Evolutionary conservation across 768 basidiomycete species (phyloP).

Genomic region (Termitomyces sp.): DNA sequence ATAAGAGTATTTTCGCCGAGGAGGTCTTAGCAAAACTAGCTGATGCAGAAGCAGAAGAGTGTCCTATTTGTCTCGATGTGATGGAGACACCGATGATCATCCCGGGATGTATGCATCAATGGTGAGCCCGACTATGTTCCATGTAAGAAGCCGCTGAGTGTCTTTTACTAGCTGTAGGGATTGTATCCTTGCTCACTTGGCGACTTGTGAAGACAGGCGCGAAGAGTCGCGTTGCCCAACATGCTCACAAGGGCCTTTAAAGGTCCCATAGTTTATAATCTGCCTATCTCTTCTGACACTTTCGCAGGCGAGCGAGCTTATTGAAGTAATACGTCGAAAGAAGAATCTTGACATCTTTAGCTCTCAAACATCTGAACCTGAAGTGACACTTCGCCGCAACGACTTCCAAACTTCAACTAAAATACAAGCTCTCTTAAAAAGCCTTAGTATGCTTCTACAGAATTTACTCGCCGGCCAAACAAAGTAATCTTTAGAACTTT

Average conservation of each 20-base stretch:
- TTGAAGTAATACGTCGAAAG: conserved; percentile 55
- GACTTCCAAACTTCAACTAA: conserved; percentile 92
- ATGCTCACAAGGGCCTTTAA: conserved; percentile 68
- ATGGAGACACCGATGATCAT: conserved; percentile 70
- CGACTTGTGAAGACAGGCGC: conserved; percentile 62
- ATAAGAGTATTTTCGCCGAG: conserved; percentile 51
- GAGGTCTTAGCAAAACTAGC: conserved; percentile 63
- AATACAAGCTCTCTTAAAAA: conserved; percentile 74
- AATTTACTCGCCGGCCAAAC: background rate
- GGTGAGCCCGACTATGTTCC: conserved; percentile 38
- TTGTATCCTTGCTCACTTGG: conserved; percentile 77
- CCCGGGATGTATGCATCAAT: conserved; percentile 74
- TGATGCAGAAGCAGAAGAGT: conserved; percentile 57
- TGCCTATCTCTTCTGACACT: background rate
- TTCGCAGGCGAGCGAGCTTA: conserved; percentile 54
- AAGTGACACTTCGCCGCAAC: conserved; percentile 66
- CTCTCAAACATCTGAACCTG: conserved; percentile 37
- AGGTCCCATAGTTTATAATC: conserved; percentile 31
- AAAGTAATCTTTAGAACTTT: background rate
- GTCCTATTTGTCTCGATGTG: conserved; percentile 79
- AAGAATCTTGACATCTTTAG: conserved; percentile 19
- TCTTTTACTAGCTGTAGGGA: conserved; percentile 71
- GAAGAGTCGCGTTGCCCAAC: conserved; percentile 78
- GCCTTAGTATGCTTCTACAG: conserved; percentile 50
- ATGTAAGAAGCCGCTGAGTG: background rate